Percentiles rank a stretch among this genome's conserved stretches.
These are phyloP conservation scores for Emericellopsis terricola DNA, from an alignment of 495 filamentous ascomycete species.

Conservation along the genomic window DNA sequence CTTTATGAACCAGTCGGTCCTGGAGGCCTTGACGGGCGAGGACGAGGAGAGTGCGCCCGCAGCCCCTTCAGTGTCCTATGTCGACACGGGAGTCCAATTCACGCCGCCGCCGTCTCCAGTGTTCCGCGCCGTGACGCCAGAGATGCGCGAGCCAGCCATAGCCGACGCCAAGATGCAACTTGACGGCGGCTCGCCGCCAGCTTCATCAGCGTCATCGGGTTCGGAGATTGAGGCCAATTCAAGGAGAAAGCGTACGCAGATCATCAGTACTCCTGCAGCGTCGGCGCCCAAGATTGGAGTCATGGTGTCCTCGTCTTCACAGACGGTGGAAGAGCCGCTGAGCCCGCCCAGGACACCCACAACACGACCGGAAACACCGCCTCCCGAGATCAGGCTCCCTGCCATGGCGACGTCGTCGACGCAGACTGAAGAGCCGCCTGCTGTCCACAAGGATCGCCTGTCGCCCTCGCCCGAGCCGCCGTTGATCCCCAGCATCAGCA, in stretches of 20 bases:
- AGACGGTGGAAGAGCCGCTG: constrained; percentile 47
- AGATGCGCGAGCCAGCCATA: constrained; percentile 19
- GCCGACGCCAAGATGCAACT: constrained; percentile 18
- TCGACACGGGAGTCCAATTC: constrained; percentile 62
- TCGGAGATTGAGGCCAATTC: constrained; percentile 54
- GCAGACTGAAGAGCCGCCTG: constrained; percentile 40
- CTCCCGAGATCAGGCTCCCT: constrained; percentile 8
- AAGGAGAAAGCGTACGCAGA: constrained; percentile 42
- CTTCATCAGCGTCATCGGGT: no score
- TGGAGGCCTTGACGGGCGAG: constrained; percentile 32
- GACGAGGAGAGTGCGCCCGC: constrained; percentile 19
- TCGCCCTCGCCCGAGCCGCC: constrained; percentile 12
- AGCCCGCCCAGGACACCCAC: constrained; percentile 55
- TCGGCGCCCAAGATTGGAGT: constrained; percentile 15
- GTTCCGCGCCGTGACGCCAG: constrained; percentile 18
- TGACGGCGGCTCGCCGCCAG: constrained; percentile 20
- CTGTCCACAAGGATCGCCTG: constrained; percentile 10
- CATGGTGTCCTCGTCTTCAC: constrained; percentile 56
- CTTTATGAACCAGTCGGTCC: constrained; percentile 24
- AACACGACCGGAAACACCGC: constrained; percentile 12
- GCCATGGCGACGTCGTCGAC: constrained; percentile 35
- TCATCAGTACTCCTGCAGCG: constrained; percentile 21
- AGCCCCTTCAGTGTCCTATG: constrained; percentile 22
- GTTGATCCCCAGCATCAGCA: constrained; percentile 40
- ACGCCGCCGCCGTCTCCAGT: constrained; percentile 65